Percentiles rank a stretch among this genome's conserved stretches.
Conservation (phyloP, 2,329 filamentous ascomycete genomes). For the Fusarium sp. region DNA sequence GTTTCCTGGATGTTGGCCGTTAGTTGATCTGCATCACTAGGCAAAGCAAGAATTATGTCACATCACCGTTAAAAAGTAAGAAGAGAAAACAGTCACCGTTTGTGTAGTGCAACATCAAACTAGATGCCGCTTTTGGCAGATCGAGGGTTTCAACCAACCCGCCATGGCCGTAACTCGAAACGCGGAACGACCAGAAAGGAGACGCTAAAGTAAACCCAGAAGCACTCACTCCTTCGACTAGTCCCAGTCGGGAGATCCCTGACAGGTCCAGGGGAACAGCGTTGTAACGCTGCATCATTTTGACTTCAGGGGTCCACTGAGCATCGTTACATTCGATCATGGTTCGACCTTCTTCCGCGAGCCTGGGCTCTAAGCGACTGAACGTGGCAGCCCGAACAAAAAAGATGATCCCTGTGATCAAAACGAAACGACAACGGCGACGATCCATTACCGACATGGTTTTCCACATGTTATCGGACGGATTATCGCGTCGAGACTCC, state of each 20-base stretch:
- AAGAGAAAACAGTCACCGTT: constrained; percentile 18
- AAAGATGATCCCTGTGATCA: constrained; percentile 6
- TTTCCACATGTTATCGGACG: background rate
- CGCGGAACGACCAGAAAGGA: constrained; percentile 38
- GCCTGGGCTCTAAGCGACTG: constrained; percentile 16
- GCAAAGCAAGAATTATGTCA: constrained; percentile 21
- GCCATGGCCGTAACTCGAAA: constrained; percentile 49
- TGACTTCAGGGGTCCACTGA: constrained; percentile 16
- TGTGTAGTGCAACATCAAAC: constrained; percentile 12
- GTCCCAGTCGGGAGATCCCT: constrained; percentile 11
- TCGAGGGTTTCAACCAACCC: constrained; percentile 30
- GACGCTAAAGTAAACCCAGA: constrained; percentile 15
- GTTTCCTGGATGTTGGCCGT: background rate
- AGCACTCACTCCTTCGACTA: background rate
- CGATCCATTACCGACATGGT: constrained; percentile 13
- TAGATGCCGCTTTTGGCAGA: constrained; percentile 19
- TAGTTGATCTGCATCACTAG: background rate
- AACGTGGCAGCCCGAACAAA: constrained; percentile 14
- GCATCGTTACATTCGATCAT: constrained; percentile 22
- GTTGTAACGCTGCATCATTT: constrained; percentile 29
- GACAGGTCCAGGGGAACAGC: background rate
- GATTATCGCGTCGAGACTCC: background rate
- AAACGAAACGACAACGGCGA: constrained; percentile 26
- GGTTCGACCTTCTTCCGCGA: constrained; percentile 15
- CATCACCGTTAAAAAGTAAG: constrained; percentile 27